These are phyloP conservation scores for Penicillium angulare DNA, from an alignment of 495 filamentous ascomycete genomes.

Conservation along the genomic window DNA sequence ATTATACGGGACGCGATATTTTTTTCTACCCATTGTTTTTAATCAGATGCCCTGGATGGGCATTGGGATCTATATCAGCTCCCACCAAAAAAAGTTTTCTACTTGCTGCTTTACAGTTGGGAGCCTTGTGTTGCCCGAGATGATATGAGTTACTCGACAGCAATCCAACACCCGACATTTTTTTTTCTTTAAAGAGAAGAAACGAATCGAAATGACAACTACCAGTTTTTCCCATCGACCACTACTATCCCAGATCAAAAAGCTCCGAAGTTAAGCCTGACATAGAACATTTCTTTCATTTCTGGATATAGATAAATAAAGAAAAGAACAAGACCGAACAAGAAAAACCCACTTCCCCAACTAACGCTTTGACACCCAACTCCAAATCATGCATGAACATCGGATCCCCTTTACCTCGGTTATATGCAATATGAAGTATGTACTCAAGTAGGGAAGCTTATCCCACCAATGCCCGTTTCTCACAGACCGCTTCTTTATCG, in stretches of 20 bases:
- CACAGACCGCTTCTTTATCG: constrained; percentile 14
- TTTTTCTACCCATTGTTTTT: constrained; percentile 15
- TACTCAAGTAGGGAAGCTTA: neutral
- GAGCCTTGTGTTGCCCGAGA: neutral
- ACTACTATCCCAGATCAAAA: neutral
- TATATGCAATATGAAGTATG: neutral
- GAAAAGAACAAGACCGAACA: too few species aligned
- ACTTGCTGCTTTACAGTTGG: constrained; percentile 1
- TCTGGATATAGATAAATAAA: too few species aligned
- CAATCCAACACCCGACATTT: neutral
- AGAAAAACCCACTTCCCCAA: too few species aligned
- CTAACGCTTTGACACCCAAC: neutral
- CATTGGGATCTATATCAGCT: neutral
- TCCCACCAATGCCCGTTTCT: constrained; percentile 1
- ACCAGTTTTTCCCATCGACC: neutral
- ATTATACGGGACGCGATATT: constrained; percentile 28
- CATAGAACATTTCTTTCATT: too few species aligned
- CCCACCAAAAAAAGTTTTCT: constrained; percentile 11
- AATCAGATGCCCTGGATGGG: constrained; percentile 13
- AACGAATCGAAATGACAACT: neutral
- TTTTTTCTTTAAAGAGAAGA: constrained; percentile 1
- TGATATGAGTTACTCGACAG: neutral
- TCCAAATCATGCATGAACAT: too few species aligned
- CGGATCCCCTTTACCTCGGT: neutral
- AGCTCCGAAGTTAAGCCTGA: neutral